phyloP scores from a whole-genome alignment of 345 rosid genomes.

The Gossypium thurberi region DNA sequence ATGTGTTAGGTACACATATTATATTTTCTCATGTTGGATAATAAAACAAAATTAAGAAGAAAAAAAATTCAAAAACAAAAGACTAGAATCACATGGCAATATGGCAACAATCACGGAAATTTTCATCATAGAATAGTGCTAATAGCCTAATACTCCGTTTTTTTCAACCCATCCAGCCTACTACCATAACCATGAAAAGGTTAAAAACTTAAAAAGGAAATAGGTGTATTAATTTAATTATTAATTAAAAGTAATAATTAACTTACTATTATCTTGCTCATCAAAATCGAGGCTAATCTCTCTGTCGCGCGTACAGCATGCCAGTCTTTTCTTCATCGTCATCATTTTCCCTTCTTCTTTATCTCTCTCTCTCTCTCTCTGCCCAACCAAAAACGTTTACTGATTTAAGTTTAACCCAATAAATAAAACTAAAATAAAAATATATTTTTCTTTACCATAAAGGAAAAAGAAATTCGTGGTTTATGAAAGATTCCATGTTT shows the following conservation, averaged over 20 bases:
- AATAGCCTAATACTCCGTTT: background rate
- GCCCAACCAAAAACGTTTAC: background rate
- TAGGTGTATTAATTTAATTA: background rate
- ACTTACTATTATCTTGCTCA: slow-evolving; percentile 64
- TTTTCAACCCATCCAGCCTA: background rate
- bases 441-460: background rate
- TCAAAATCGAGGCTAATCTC: slow-evolving; percentile 79
- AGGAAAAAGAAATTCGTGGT: background rate
- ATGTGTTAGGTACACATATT: too few relatives aligned
- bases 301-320: slow-evolving; percentile 69
- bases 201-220: background rate
- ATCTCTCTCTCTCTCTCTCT: background rate
- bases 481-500: background rate
- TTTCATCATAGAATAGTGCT: background rate
- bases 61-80: background rate
- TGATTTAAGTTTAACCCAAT: background rate
- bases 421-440: background rate
- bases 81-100: background rate
- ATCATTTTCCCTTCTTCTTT: slow-evolving; percentile 27
- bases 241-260: background rate
- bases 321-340: slow-evolving; percentile 63
- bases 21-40: background rate
- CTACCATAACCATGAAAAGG: background rate
- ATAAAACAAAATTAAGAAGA: background rate
- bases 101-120: slow-evolving; percentile 3